Evolutionary conservation across 495 filamentous ascomycete species (phyloP).

Genomic region (Xylaria palmicola): DNA sequence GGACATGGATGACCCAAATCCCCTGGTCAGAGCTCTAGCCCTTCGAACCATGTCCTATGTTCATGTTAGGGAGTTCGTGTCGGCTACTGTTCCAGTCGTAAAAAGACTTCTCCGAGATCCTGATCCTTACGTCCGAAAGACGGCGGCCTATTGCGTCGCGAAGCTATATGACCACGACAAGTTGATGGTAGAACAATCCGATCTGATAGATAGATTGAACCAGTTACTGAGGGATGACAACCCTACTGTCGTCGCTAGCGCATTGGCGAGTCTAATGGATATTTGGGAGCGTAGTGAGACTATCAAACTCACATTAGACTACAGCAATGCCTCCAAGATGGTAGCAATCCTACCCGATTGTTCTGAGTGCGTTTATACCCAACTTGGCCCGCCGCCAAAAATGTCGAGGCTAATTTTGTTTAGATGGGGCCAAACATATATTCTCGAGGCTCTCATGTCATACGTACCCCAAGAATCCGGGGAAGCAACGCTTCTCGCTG

Average conservation of each 20-base stretch:
- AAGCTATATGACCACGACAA: slow-evolving; percentile 97
- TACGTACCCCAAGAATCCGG: slow-evolving; percentile 90
- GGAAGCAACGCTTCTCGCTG: slow-evolving; percentile 86
- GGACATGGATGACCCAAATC: slow-evolving; percentile 95
- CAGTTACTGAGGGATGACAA: slow-evolving; percentile 90
- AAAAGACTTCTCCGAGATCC: slow-evolving; percentile 80
- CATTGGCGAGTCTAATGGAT: slow-evolving; percentile 88
- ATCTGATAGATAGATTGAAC: slow-evolving; percentile 92
- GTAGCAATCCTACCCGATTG: slow-evolving; percentile 95
- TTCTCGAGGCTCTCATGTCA: slow-evolving; percentile 95
- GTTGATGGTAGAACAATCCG: slow-evolving; percentile 81
- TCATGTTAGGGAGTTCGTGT: slow-evolving; percentile 94
- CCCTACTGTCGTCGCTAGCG: slow-evolving; percentile 93
- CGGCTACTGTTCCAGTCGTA: slow-evolving; percentile 80
- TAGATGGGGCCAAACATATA: slow-evolving; percentile 99
- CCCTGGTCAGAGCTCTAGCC: slow-evolving; percentile 88
- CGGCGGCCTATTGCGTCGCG: slow-evolving; percentile 91
- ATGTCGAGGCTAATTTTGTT: slow-evolving; percentile 23
- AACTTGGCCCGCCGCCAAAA: not conserved
- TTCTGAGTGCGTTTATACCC: slow-evolving; percentile 74
- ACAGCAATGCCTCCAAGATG: slow-evolving; percentile 94
- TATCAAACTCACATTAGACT: slow-evolving; percentile 98
- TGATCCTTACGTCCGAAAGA: slow-evolving; percentile 98
- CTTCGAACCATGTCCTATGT: slow-evolving; percentile 96
- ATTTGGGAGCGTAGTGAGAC: slow-evolving; percentile 98